These are phyloP conservation scores for Fraxinus pennsylvanica DNA, from an alignment of 257 asterid genomes.

Conservation along the genomic window DNA sequence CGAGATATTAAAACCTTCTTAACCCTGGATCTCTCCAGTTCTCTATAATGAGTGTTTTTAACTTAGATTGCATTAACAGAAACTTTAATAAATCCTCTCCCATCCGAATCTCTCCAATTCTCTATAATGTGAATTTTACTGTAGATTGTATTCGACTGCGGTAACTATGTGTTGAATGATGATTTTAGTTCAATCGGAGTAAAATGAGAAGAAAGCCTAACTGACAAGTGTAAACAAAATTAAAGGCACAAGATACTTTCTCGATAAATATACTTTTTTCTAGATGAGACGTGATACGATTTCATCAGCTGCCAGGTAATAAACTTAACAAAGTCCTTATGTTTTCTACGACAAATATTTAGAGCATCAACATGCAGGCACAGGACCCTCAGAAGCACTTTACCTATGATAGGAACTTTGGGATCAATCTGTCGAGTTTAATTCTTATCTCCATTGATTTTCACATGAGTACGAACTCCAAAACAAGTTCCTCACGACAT, in stretches of 20 bases:
- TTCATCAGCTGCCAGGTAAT: neutral
- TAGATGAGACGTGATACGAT: neutral
- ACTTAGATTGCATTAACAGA: neutral
- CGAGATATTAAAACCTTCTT: neutral
- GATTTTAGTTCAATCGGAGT: neutral
- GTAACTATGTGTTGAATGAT: neutral
- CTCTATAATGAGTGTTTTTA: too few relatives aligned
- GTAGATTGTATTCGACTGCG: neutral
- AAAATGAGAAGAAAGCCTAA: neutral
- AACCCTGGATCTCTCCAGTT: neutral
- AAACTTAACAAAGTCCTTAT: neutral
- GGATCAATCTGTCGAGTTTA: neutral
- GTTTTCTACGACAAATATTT: conserved; percentile 1
- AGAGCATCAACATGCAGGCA: neutral
- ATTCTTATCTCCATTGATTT: conserved; percentile 3
- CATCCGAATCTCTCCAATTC: neutral
- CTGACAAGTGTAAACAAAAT: neutral
- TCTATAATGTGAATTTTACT: neutral
- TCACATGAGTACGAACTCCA: neutral
- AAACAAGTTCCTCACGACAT: neutral
- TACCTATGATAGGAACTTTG: neutral
- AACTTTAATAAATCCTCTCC: neutral
- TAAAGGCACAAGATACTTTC: neutral
- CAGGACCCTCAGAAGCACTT: conserved; percentile 4
- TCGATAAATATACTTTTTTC: neutral